phyloP scores from a whole-genome alignment of 1,139 yeast genomes.

The Taphrina wiesneri region DNA sequence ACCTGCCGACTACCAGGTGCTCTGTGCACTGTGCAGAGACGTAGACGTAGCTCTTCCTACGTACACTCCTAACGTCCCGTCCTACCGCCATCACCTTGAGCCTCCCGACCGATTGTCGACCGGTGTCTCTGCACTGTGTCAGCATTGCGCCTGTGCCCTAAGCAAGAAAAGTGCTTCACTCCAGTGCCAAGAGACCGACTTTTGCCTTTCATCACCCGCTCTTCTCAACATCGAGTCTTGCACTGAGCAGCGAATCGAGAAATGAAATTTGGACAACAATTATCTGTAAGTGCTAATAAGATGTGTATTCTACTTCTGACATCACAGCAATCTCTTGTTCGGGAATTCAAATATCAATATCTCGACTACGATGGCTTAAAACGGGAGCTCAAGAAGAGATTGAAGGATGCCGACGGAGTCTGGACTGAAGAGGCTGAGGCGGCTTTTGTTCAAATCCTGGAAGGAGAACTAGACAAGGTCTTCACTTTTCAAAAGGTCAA shows the following conservation, averaged over 20 bases:
- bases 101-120: too few species aligned
- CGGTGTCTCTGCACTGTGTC: too few species aligned
- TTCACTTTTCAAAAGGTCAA: constrained; percentile 76
- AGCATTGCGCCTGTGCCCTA: too few species aligned
- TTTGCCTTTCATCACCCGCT: background rate
- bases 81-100: too few species aligned
- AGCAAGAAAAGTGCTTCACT: too few species aligned
- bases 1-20: too few species aligned
- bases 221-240: background rate
- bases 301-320: background rate
- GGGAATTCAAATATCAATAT: constrained; percentile 41
- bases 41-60: too few species aligned
- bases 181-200: background rate
- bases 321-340: constrained; percentile 32
- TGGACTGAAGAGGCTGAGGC: constrained; percentile 77
- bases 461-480: constrained; percentile 77
- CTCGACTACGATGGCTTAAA: constrained; percentile 41
- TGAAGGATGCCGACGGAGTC: constrained; percentile 42
- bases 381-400: constrained; percentile 41
- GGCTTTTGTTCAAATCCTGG: constrained; percentile 64
- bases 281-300: constrained; percentile 14
- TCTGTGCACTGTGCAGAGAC: too few species aligned
- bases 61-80: too few species aligned
- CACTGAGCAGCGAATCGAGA: background rate
- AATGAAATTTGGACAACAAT: constrained; percentile 37